A percentile compares a stretch with the other conserved stretches of the same genome.
phyloP scores from a whole-genome alignment of 306 rosid species.

The Trichosanthes cucumerina region DNA sequence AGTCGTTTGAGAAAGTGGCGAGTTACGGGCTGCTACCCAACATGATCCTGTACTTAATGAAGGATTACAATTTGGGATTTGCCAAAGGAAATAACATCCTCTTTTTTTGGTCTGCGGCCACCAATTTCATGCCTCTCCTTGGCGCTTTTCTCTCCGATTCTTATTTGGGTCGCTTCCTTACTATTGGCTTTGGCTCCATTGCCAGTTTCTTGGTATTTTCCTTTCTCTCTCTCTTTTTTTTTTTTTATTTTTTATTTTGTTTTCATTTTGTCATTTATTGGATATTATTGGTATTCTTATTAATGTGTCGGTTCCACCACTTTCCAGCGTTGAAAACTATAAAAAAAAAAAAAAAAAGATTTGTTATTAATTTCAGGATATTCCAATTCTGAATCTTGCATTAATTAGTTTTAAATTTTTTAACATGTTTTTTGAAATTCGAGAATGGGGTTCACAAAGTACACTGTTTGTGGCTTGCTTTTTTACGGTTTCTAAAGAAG shows the following conservation, averaged over 20 bases:
- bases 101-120: constrained; percentile 41
- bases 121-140: constrained; percentile 39
- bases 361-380: neutral
- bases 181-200: constrained; percentile 48
- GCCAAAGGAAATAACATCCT: constrained; percentile 31
- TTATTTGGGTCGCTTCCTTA: constrained; percentile 50
- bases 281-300: neutral
- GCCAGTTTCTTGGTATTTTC: constrained; percentile 33
- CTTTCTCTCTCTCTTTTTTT: neutral
- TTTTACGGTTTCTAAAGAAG: neutral
- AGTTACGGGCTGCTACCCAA: constrained; percentile 47
- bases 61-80: constrained; percentile 29
- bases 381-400: neutral
- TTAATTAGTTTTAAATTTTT: neutral
- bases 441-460: neutral
- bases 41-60: constrained; percentile 46
- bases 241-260: neutral
- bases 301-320: neutral
- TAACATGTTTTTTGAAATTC: neutral
- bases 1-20: constrained; percentile 48
- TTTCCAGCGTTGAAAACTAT: neutral
- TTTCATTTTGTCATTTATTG: neutral
- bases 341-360: too few relatives aligned
- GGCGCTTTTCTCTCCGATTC: constrained; percentile 71
- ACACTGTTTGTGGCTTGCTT: neutral